phyloP scores from a whole-genome alignment of 257 asterid species.

The Coffea canephora region DNA sequence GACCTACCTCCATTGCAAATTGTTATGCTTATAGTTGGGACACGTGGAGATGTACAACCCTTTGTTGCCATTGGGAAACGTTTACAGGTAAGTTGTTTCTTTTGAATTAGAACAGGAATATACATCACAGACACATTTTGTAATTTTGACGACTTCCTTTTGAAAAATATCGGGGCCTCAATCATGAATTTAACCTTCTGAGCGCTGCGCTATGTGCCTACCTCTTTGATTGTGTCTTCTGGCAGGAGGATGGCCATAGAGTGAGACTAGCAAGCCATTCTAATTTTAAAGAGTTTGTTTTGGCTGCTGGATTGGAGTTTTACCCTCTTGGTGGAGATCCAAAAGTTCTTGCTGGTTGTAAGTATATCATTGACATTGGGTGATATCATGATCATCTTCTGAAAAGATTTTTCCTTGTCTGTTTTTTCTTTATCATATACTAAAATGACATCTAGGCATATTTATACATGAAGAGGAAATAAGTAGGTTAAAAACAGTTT shows the following conservation, averaged over 20 bases:
- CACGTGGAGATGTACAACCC: slow-evolving; percentile 92
- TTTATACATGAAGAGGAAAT: neutral
- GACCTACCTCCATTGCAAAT: slow-evolving; percentile 72
- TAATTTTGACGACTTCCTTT: neutral
- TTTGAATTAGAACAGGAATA: neutral
- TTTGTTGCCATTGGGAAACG: slow-evolving; percentile 83
- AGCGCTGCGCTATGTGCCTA: neutral
- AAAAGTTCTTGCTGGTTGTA: slow-evolving; percentile 88
- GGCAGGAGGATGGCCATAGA: slow-evolving; percentile 84
- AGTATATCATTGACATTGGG: slow-evolving; percentile 23
- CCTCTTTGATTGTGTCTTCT: slow-evolving; percentile 18
- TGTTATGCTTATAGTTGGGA: slow-evolving; percentile 88
- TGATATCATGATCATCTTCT: neutral
- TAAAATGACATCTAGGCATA: neutral
- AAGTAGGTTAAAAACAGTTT: neutral
- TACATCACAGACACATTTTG: neutral
- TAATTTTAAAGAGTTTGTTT: slow-evolving; percentile 76
- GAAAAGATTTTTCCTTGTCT: neutral
- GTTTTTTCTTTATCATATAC: no score
- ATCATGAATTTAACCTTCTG: neutral
- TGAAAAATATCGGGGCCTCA: neutral
- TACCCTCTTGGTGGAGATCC: slow-evolving; percentile 94
- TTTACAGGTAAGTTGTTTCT: slow-evolving; percentile 48
- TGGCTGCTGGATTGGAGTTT: slow-evolving; percentile 81
- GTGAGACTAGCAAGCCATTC: slow-evolving; percentile 84